Evolutionary conservation across 2,329 filamentous ascomycete genomes (phyloP), one percentile per base, ranked within the genome.

Genomic region (Venturia effusa): DNA sequence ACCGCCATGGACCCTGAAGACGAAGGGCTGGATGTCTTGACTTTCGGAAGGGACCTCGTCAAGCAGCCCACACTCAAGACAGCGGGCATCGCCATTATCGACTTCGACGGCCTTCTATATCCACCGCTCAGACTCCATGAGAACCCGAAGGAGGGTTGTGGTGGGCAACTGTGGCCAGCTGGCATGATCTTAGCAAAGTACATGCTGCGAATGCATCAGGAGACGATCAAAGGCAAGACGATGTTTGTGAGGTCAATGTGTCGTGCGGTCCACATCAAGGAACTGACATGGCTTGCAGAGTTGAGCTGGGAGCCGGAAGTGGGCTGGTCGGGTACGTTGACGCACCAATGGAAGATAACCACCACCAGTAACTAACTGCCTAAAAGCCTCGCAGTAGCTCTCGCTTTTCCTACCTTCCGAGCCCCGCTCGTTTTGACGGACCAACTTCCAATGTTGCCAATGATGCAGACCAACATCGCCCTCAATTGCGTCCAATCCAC

Each of bases 141-240:
- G 74, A 92, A 97, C 75, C 82, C 96, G 59, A 85, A 84, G 64
- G 85, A 89, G 67, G 94, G 94, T 66, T 97, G 94, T 74, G 94
- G 94, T 60, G 94, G 94, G 2, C 90, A 95, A 76, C 82, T 95
- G 13, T 97, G 94, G 94, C 93, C 92, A 3, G 93, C 93, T 0
- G 94, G 94, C 13, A 89, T 96, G 85, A 84, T 94, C 19, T 80
- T 99, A 62, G 84, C 89, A 24, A 90, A 88, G 75, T 95, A 97
- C 73, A 83, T 97, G 82, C 80, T 97, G 65, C 84, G 87, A 62
- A 87, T 87, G 71, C 88, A 90, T 69, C 79, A 78, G 67, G 77
- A 83, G n/a, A 78, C 84, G 68, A 74, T 96, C 67, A 76, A 75
- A 64, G 79, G 83, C 65, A 87, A 89, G 67, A 83, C 84, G 75